phyloP scores from a whole-genome alignment of 768 basidiomycete species.

The Nevesoporus exiguus region DNA sequence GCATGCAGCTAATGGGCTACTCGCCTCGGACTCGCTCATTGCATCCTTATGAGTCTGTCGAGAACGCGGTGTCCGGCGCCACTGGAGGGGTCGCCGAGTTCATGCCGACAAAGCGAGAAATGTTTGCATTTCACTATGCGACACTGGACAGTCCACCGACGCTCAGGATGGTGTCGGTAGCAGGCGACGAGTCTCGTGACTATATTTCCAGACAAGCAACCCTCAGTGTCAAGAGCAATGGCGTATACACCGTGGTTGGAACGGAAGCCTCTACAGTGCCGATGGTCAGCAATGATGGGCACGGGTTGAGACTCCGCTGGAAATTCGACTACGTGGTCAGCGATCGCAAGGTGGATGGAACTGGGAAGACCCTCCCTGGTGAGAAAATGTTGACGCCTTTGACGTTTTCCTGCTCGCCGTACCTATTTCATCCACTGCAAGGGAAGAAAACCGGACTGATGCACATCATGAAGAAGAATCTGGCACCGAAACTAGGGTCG shows the following conservation, averaged over 20 bases:
- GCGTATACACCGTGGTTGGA: conserved; percentile 73
- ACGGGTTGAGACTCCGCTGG: conserved; percentile 54
- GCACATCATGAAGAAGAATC: conserved; percentile 68
- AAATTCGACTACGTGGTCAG: conserved; percentile 77
- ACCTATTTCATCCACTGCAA: conserved; percentile 53
- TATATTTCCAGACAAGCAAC: conserved; percentile 75
- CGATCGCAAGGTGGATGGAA: conserved; percentile 46
- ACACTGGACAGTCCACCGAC: conserved; percentile 63
- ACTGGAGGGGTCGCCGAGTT: conserved; percentile 60
- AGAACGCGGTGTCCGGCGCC: conserved; percentile 29
- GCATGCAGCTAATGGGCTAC: conserved; percentile 58
- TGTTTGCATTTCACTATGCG: conserved; percentile 70
- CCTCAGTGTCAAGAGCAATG: conserved; percentile 63
- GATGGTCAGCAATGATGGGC: conserved; percentile 17
- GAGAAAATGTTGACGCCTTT: conserved; percentile 74
- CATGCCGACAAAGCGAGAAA: conserved; percentile 52
- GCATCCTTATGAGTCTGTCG: conserved; percentile 25
- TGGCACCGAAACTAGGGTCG: conserved; percentile 61
- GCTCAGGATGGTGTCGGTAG: conserved; percentile 65
- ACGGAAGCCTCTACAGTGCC: conserved; percentile 42
- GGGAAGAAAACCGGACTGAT: conserved; percentile 66
- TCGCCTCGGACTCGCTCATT: conserved; percentile 32
- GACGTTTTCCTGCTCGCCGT: conserved; percentile 71
- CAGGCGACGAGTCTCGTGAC: conserved; percentile 66
- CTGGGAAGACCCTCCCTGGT: conserved; percentile 48